Conservation (phyloP, 2,329 filamentous ascomycete species). For the Stylonectria norvegica region DNA sequence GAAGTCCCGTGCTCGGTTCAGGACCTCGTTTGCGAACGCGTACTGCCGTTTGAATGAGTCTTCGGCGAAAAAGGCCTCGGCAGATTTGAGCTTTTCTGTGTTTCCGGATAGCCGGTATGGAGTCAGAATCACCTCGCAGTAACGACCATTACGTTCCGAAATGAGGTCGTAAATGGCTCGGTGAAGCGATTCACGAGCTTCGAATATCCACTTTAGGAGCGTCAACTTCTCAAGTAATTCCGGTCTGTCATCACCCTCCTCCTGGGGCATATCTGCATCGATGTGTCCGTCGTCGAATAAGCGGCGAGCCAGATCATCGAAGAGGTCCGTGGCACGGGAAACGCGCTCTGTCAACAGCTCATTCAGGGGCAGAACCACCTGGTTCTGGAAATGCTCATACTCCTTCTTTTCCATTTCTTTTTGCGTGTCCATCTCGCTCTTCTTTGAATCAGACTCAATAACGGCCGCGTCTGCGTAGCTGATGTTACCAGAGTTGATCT, state of each 20-base stretch:
- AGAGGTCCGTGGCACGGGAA: conserved; percentile 68
- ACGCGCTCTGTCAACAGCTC: conserved; percentile 75
- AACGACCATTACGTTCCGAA: conserved; percentile 80
- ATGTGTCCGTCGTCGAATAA: conserved; percentile 63
- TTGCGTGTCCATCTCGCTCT: conserved; percentile 64
- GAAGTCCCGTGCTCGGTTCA: conserved; percentile 73
- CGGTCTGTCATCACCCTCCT: conserved; percentile 92
- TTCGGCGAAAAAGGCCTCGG: conserved; percentile 75
- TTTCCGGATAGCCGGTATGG: conserved; percentile 76
- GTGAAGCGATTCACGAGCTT: conserved; percentile 84
- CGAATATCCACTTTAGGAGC: conserved; percentile 94
- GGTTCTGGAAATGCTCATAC: conserved; percentile 79
- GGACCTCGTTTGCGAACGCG: conserved; percentile 66
- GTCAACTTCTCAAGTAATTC: conserved; percentile 93
- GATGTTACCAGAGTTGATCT: conserved; percentile 74
- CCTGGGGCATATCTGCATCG: conserved; percentile 79
- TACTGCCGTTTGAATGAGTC: conserved; percentile 71
- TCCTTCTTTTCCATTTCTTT: conserved; percentile 74
- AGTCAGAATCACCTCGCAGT: conserved; percentile 76
- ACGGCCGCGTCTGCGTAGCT: conserved; percentile 78
- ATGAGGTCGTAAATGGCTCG: conserved; percentile 82
- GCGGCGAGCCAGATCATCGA: conserved; percentile 68
- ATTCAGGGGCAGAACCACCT: conserved; percentile 80
- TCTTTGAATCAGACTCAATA: conserved; percentile 71
- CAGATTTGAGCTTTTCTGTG: conserved; percentile 73